phyloP scores from a whole-genome alignment of 2,329 filamentous ascomycete genomes.

The Ophidiomyces ophidiicola region DNA sequence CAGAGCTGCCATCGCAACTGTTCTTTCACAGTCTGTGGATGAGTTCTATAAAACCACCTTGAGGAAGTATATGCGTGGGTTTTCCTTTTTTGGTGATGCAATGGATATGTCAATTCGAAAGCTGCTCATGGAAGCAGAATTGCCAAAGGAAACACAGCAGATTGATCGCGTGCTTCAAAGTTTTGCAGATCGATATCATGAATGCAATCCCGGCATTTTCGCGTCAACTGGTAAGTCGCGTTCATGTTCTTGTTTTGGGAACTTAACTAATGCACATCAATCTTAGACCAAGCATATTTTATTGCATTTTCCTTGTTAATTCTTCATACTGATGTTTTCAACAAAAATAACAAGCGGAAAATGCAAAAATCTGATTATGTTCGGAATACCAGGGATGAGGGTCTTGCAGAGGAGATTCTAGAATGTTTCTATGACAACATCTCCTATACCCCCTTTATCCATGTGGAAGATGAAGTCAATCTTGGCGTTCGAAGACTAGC shows the following conservation, averaged over 20 bases:
- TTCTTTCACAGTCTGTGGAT: slow-evolving; percentile 76
- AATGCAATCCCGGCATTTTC: slow-evolving; percentile 96
- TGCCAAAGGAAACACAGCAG: slow-evolving; percentile 95
- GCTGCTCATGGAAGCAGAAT: slow-evolving; percentile 86
- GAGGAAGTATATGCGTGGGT: slow-evolving; percentile 88
- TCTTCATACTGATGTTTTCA: slow-evolving; percentile 96
- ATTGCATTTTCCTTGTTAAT: slow-evolving; percentile 95
- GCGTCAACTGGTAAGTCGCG: slow-evolving; percentile 49
- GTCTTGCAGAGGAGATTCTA: slow-evolving; percentile 83
- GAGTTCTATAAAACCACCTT: slow-evolving; percentile 71
- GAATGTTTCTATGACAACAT: slow-evolving; percentile 99
- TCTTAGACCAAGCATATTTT: slow-evolving; percentile 80
- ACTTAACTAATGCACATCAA: neutral
- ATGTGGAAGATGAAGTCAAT: slow-evolving; percentile 83
- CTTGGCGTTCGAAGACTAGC: slow-evolving; percentile 55
- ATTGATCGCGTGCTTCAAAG: slow-evolving; percentile 89
- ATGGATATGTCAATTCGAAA: slow-evolving; percentile 97
- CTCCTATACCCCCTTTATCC: slow-evolving; percentile 93
- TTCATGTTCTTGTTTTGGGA: neutral
- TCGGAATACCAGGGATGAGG: slow-evolving; percentile 84
- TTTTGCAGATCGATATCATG: slow-evolving; percentile 92
- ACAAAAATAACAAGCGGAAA: slow-evolving; percentile 98
- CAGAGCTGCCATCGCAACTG: slow-evolving; percentile 69
- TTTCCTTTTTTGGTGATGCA: slow-evolving; percentile 89
- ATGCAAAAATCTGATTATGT: slow-evolving; percentile 95